Conservation (phyloP, 441 rosid genomes). For the Arabidopsis lyrata region DNA sequence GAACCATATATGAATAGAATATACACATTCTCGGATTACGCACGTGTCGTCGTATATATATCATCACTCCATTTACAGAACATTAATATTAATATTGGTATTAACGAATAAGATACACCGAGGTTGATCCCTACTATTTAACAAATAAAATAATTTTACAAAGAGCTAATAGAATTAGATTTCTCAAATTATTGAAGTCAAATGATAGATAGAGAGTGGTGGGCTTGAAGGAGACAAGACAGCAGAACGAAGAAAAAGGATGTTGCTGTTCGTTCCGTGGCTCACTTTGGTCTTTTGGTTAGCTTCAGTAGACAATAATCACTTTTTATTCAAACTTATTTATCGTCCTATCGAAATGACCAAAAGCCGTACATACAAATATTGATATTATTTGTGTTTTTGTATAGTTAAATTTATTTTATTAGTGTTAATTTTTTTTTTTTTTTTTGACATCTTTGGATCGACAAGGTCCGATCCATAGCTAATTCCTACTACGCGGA, state of each 20-base stretch:
- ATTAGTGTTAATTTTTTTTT: not conserved
- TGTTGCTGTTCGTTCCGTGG: slow-evolving; percentile 22
- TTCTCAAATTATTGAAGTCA: slow-evolving; percentile 33
- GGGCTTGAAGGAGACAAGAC: slow-evolving; percentile 42
- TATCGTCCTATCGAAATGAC: slow-evolving; percentile 16
- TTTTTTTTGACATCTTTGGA: no score
- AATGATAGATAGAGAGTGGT: slow-evolving; percentile 22
- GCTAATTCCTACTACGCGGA: no score
- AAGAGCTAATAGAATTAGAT: slow-evolving; percentile 3
- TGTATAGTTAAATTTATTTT: not conserved
- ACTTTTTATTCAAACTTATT: slow-evolving; percentile 1
- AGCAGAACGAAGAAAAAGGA: slow-evolving; percentile 21
- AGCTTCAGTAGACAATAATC: slow-evolving; percentile 35
- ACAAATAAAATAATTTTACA: not conserved
- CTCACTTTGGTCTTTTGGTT: slow-evolving; percentile 37
- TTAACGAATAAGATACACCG: slow-evolving; percentile 4
- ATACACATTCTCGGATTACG: slow-evolving; percentile 23
- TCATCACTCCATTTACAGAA: slow-evolving; percentile 7
- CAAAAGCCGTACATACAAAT: slow-evolving; percentile 31
- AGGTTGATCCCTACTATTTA: slow-evolving; percentile 17
- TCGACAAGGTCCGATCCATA: no score
- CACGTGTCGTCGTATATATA: slow-evolving; percentile 35
- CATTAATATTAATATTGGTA: slow-evolving; percentile 9
- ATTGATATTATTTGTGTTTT: not conserved
- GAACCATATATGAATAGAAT: slow-evolving; percentile 24